Base-by-base conservation (phyloP, 371 early-diverging fungal species). In the Mortierella sp. region DNA sequence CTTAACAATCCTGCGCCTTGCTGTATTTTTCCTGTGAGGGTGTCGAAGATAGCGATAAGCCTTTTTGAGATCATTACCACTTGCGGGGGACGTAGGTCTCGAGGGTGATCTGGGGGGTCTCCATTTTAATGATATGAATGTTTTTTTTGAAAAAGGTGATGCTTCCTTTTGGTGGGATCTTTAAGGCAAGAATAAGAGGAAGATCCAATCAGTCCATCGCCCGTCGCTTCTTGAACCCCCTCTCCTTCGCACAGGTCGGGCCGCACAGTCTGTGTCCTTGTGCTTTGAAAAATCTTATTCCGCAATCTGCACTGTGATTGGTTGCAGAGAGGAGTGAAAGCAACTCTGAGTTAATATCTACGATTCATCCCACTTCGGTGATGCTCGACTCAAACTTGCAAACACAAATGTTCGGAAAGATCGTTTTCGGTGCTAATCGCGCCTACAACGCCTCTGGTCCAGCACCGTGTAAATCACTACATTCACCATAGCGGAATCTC, bases 1-100 rank as follows among this genome's bases (percentile, higher is more conserved):
- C 65, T 38, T 38, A 5, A 38, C 1, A 38, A 38, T 38, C 42
- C 42, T 38, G 42, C 42, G 42, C 65, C 19, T 34, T 34, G 34
- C 7, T 8, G 19, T 19, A 31, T 1, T n/a, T n/a, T 47, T n/a
- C 48, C 3, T 28, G 31, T 72, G 72, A 10, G 47, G 14, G 24
- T 47, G 48, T 9, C 28, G 72, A 68, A 11, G 60, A 16, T 16
- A 34, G 42, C 42, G 42, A 38, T 38, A 5, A 38, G 42, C 42
- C 42, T 38, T 38, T 38, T 28, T 28, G 3, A 13, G 38, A 38
- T 6, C 19, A 68, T 42, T 82, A 82, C 87, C 87, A 86, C 87
- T 86, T 86, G 87, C 87, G 87, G 80, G 87, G 87, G 76, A 82
- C 76, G 82, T 86, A 86, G 75, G 82, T 77, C 82, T 82, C 87